Evolutionary conservation across 441 rosid species (phyloP), one percentile per base, ranked within the genome.

Genomic region (Adansonia grandidieri): DNA sequence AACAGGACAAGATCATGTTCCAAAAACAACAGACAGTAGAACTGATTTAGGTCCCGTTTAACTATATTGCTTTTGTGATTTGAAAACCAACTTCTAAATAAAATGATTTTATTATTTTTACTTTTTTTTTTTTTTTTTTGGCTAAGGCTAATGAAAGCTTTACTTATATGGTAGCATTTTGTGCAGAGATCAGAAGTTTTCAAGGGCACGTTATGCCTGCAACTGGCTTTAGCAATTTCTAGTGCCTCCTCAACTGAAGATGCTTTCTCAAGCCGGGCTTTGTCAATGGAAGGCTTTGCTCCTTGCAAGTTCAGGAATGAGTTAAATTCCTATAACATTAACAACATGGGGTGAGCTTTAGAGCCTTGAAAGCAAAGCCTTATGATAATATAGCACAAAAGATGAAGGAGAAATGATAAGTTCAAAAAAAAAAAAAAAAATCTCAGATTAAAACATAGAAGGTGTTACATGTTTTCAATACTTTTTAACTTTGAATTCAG

Each of bases 241-340:
- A 96, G 87, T 0, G 97, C 99, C 86, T 89, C 97, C 84, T 96
- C 97, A 2, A 91, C 97, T 2, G 97, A 93, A 65, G 98, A 87
- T 74, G 98, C 97, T 44, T 85, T 86, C 76, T 86, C 86, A 63
- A 93, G 98, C 84, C 90, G 88, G 56, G 90, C 82, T 81, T 88
- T 93, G 54, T 96, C 95, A 15, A 93, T 85, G 0, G 73, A 63
- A 45, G 98, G 99, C 79, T 91, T 95, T 24, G 82, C 86, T 82
- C 87, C 97, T 86, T 47, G 95, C 96, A 66, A 93, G 90, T 86
- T 87, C 82, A 0, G 96, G 97, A 9, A 95, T 96, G 70, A 95
- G 93, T 84, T 95, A 86, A 78, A 92, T 88, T 95, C 99, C 98
- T 91, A 75, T 37, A 74, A 60, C 42, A 68, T 68, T 24, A n/a